Base-by-base conservation (phyloP, 2,329 filamentous ascomycete species). In the Beauveria bassiana region DNA sequence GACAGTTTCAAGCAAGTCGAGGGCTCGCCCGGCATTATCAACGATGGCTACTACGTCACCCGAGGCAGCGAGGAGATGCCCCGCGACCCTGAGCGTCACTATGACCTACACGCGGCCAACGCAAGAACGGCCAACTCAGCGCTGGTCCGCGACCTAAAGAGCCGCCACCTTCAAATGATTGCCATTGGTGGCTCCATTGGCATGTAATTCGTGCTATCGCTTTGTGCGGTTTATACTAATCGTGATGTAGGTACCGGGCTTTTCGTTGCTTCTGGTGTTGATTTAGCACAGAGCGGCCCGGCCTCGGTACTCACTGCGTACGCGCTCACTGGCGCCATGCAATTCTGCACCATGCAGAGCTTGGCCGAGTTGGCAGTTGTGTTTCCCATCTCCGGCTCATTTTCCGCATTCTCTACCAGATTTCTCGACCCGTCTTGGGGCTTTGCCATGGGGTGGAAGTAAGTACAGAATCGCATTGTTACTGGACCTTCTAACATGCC, bases 351-450 rank as follows among this genome's bases (percentile, higher is more conserved):
- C 5, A 61, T 61, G 60, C 60, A 61, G 22, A 61, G 60, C 64
- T 77, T 85, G 62, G 83, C 82, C 65, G 83, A 85, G 71, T 71
- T 85, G 61, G 79, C 82, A 49, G 78, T 84, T 65, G 77, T 84
- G 72, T 85, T 78, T 65, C 83, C 82, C 20, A 78, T 85, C 68
- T 82, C 81, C 66, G 82, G 82, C 69, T 80, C 80, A 63, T 85
- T 85, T 75, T 84, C 82, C 68, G 81, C 80, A 22, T 85, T 83
- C 73, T 81, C 79, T 38, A 75, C 78, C 50, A 81, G 83, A 58
- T 85, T 86, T 66, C 81, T 86, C 63, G 82, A 83, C 67, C 82
- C 82, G 42, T 79, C 82, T 2, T 85, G 81, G 79, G 78, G 78
- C 62, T 80, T 80, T 65, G 78, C 78, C 63, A 80, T 80, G 78